Percentiles rank a stretch among this genome's conserved stretches.
phyloP scores from a whole-genome alignment of 192 early-diverging fungal genomes.

The Allomyces macrogynus region DNA sequence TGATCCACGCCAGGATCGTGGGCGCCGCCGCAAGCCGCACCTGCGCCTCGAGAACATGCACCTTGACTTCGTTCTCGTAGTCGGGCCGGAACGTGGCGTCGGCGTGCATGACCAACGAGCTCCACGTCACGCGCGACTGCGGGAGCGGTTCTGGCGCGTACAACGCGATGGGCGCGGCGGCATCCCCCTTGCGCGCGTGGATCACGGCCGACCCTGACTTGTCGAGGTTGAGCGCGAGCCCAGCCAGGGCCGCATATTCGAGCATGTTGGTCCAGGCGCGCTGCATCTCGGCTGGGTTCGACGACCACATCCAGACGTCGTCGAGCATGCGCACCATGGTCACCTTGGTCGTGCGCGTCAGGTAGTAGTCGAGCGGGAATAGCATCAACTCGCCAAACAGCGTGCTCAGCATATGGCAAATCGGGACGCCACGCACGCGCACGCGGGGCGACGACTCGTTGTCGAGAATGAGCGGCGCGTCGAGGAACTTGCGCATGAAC shows the following conservation, averaged over 20 bases:
- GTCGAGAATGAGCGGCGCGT: constrained; percentile 4
- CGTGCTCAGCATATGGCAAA: constrained; percentile 3
- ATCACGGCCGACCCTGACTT: constrained; percentile 8
- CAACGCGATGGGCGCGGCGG: not conserved
- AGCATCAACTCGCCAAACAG: constrained; percentile 4
- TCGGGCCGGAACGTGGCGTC: constrained; percentile 3
- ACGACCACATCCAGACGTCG: constrained; percentile 8
- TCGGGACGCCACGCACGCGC: constrained; percentile 6
- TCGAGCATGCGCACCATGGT: constrained; percentile 4
- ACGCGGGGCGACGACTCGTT: not conserved
- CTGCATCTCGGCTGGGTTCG: constrained; percentile 2
- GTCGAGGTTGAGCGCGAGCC: constrained; percentile 2
- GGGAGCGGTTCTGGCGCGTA: constrained; percentile 5
- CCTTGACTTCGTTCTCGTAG: not conserved
- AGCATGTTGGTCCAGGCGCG: constrained; percentile 4
- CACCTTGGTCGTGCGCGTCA: constrained; percentile 2
- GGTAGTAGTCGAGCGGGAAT: constrained; percentile 3
- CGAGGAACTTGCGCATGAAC: constrained; percentile 5
- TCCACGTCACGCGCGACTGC: constrained; percentile 4
- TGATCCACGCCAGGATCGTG: constrained; percentile 5
- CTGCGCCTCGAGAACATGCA: constrained; percentile 3
- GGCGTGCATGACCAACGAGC: constrained; percentile 1
- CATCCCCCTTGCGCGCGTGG: not conserved
- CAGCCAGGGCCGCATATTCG: constrained; percentile 1
- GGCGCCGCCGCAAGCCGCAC: not conserved